A percentile compares a stretch with the other conserved stretches of the same genome.
phyloP scores from a whole-genome alignment of 306 rosid genomes.

The Sicyos baderoa region DNA sequence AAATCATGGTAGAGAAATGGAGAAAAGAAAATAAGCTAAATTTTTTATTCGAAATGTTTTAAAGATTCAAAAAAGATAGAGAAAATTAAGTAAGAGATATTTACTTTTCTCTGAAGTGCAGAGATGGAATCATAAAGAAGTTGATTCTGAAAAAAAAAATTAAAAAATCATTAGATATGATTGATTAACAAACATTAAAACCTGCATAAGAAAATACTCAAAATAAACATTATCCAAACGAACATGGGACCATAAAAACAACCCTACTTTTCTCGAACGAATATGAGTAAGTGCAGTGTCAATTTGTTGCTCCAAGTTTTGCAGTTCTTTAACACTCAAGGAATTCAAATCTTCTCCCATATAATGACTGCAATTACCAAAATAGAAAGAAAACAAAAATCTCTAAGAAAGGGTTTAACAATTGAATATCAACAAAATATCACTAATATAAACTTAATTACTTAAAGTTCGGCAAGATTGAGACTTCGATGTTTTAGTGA shows the following conservation, averaged over 20 bases:
- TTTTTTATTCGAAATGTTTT: not conserved
- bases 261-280: conserved; percentile 52
- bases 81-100: not conserved
- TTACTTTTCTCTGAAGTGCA: conserved; percentile 66
- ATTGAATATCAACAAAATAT: no score
- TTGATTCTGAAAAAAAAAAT: conserved; percentile 41
- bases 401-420: no score
- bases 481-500: not conserved
- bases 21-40: no score
- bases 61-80: no score
- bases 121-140: conserved; percentile 63
- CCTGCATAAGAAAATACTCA: not conserved
- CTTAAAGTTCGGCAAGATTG: not conserved
- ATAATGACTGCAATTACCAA: conserved; percentile 39
- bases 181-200: not conserved
- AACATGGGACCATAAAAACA: not conserved
- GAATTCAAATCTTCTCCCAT: conserved; percentile 73
- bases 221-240: not conserved
- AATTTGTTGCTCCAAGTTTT: conserved; percentile 72
- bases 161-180: not conserved
- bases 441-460: no score
- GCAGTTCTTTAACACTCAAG: conserved; percentile 58
- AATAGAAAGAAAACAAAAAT: no score
- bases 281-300: conserved; percentile 60
- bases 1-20: no score